phyloP scores from a whole-genome alignment of 1,284 basidiomycete species.

The Malassezia arunalokei region DNA sequence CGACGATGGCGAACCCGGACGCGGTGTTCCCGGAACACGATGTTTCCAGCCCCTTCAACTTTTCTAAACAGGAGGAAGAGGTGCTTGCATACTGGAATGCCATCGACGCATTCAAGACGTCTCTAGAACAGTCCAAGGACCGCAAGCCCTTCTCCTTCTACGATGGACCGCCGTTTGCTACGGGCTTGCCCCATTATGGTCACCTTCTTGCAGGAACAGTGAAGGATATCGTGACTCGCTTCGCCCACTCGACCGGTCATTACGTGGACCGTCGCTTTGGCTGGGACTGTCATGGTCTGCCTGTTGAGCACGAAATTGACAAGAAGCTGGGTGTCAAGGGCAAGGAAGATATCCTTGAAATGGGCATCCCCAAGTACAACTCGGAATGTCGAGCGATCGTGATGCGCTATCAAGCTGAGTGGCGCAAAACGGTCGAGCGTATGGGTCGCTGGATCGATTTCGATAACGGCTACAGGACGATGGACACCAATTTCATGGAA shows the following conservation, averaged over 20 bases:
- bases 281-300: conserved; percentile 98
- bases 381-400: conserved; percentile 92
- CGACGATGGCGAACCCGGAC: conserved; percentile 1
- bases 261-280: conserved; percentile 93
- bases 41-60: conserved; percentile 64
- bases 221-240: conserved; percentile 95
- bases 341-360: conserved; percentile 80
- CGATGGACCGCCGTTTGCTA: conserved; percentile 95
- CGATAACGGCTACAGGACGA: conserved; percentile 97
- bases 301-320: conserved; percentile 99
- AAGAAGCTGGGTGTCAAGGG: conserved; percentile 85
- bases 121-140: conserved; percentile 78
- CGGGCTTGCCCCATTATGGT: conserved; percentile 91
- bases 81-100: conserved; percentile 85
- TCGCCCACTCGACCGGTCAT: conserved; percentile 83
- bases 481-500: conserved; percentile 91
- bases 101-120: conserved; percentile 94
- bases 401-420: conserved; percentile 90
- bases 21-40: conserved; percentile 17
- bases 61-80: conserved; percentile 82
- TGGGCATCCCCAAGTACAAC: conserved; percentile 98
- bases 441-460: conserved; percentile 99
- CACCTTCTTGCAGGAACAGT: conserved; percentile 58
- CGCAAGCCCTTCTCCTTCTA: conserved; percentile 85
- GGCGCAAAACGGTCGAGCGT: conserved; percentile 85